Evolutionary conservation across 1,284 basidiomycete species (phyloP), one percentile per base, ranked within the genome.

Genomic region (Ganoderma meredithae): DNA sequence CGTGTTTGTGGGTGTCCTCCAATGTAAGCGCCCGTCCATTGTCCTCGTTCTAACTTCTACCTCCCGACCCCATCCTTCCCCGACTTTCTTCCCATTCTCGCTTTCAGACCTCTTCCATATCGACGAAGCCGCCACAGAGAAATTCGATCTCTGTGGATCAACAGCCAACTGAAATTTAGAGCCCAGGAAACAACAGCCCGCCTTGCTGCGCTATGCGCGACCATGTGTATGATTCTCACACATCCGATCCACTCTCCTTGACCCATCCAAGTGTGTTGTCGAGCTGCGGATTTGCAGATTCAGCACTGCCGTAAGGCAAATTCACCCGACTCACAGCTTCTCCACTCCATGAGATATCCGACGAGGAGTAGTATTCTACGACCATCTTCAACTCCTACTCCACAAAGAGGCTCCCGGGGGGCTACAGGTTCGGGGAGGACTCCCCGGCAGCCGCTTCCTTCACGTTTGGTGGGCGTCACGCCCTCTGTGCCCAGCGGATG

Each of bases 21-120:
- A 60, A 69, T 62, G 63, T 72, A 69, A 67, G 71, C 71, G 71
- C 69, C 47, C 66, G 22, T 52, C 10, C 15, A 19, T 33, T 59
- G 39, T 64, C 43, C 60, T 33, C 58, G 55, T 33, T 13, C n/a
- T 31, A 31, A 22, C 36, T 43, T 2, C 43, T 1, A 39, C 27
- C 43, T 1, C 25, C 27, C 22, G 22, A 4, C 25, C 33, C 39
- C 55, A n/a, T 19, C 31, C 19, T 31, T 36, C 36, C 36, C 36
- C 36, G 36, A 36, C 31, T 55, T 6, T 15, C 31, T 15, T 55
- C 52, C 52, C 5, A 7, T 27, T 55, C 7, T 8, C 36, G 7
- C 36, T 36, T 36, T 36, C 36, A 36, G 9, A 6, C 36, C 36
- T 36, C 36, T 36, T 36, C 17, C 15, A 55, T 7, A 55, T 55